phyloP scores from a whole-genome alignment of 2,329 filamentous ascomycete genomes.

The Kalaharituber pfeilii region DNA sequence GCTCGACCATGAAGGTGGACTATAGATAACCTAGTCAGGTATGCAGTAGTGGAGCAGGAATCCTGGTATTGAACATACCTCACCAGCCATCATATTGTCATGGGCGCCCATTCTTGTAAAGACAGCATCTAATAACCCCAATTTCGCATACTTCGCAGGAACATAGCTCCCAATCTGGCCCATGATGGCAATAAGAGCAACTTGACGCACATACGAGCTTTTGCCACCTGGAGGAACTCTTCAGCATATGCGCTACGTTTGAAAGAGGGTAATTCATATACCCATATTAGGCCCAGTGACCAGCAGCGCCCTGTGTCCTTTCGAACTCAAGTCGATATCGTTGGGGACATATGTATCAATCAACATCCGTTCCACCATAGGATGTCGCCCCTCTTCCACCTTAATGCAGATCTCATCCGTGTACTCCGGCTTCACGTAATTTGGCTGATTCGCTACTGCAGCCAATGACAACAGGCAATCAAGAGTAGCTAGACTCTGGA shows the following conservation, averaged over 20 bases:
- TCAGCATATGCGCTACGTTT: not conserved
- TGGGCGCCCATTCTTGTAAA: constrained; percentile 91
- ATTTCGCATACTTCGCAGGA: constrained; percentile 52
- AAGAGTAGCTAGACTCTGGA: constrained; percentile 67
- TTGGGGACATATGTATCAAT: constrained; percentile 84
- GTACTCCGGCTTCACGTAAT: constrained; percentile 64
- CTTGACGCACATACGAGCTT: constrained; percentile 86
- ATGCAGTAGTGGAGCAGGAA: constrained; percentile 1
- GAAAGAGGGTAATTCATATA: not conserved
- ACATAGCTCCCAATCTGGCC: constrained; percentile 91
- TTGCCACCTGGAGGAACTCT: constrained; percentile 45
- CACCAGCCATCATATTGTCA: constrained; percentile 88
- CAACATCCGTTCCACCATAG: constrained; percentile 85
- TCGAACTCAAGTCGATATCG: constrained; percentile 50
- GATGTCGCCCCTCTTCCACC: constrained; percentile 64
- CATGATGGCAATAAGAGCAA: constrained; percentile 82
- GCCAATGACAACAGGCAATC: constrained; percentile 83
- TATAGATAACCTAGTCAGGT: too few relatives aligned
- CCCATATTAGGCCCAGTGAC: constrained; percentile 96
- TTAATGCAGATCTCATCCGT: constrained; percentile 49
- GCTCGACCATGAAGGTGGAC: constrained; percentile 94
- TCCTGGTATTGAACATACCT: constrained; percentile 27
- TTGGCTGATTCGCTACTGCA: constrained; percentile 65
- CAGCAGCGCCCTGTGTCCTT: constrained; percentile 46
- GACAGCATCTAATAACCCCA: constrained; percentile 79